Percentiles rank a stretch among this genome's conserved stretches.
Evolutionary conservation across 2,329 filamentous ascomycete genomes (phyloP).

Genomic region (Zelopaecilomyces penicillatus): DNA sequence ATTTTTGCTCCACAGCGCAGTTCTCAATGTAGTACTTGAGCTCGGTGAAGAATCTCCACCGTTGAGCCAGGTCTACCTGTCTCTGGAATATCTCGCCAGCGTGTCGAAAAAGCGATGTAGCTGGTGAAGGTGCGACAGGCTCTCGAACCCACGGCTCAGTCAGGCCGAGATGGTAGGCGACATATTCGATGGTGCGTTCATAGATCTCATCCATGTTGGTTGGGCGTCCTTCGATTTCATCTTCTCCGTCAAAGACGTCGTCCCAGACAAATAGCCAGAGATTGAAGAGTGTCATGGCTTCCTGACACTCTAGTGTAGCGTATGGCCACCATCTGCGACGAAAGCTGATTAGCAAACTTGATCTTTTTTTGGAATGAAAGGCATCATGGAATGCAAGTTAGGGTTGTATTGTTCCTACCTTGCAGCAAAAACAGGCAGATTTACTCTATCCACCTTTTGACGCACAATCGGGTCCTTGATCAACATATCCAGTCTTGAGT

Average conservation of each 20-base stretch:
- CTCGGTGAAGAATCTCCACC: not conserved
- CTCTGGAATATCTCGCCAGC: not conserved
- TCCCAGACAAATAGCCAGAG: not conserved
- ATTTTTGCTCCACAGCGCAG: not conserved
- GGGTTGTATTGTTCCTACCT: not conserved
- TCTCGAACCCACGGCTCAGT: not conserved
- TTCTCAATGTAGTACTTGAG: not conserved
- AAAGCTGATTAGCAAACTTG: not conserved
- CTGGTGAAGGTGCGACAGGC: not conserved
- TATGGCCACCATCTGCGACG: not conserved
- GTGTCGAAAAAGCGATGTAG: not conserved
- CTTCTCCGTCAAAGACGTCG: not conserved
- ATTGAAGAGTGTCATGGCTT: not conserved
- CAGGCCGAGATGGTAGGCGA: not conserved
- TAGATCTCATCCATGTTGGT: not conserved
- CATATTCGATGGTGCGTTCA: not conserved
- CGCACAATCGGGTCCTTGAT: not conserved
- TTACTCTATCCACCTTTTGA: not conserved
- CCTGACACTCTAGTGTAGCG: not conserved
- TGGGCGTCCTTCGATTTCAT: not conserved
- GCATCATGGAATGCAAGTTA: too few species aligned
- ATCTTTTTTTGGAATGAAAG: too few species aligned
- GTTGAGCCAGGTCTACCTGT: not conserved
- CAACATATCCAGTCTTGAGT: not conserved
- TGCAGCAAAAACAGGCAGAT: not conserved